phyloP scores from a whole-genome alignment of 208 protist species.

The Crithidia fasciculata region DNA sequence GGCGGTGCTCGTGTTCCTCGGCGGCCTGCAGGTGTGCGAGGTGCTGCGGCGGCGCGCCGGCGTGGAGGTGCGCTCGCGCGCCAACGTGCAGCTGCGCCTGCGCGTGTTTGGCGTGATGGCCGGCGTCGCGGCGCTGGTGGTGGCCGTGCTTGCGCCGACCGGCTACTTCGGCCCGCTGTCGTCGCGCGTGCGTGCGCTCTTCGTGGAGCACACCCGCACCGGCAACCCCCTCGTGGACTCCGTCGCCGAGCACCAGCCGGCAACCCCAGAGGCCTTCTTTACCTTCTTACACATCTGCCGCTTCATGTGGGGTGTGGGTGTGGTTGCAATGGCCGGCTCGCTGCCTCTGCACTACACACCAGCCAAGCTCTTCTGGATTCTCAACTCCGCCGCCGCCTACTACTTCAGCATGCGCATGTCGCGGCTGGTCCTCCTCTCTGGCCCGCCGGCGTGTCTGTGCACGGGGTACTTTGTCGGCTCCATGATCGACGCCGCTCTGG shows the following conservation, averaged over 20 bases:
- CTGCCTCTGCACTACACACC: neutral
- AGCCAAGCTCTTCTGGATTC: conserved; percentile 44
- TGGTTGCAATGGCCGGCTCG: conserved; percentile 10
- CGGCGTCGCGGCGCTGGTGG: conserved; percentile 22
- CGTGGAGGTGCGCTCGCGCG: conserved; percentile 34
- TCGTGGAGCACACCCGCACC: conserved; percentile 74
- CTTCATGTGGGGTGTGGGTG: conserved; percentile 9
- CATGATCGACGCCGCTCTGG: conserved; percentile 22
- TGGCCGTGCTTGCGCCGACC: conserved; percentile 41
- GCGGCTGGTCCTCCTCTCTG: conserved; percentile 65
- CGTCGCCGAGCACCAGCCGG: conserved; percentile 74
- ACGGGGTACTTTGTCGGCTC: conserved; percentile 38
- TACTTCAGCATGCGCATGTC: conserved; percentile 76
- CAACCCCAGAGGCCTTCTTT: conserved; percentile 16
- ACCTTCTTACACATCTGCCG: conserved; percentile 11
- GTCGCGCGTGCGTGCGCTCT: conserved; percentile 67
- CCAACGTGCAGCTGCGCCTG: conserved; percentile 37
- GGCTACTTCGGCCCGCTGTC: conserved; percentile 64
- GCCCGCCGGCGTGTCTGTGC: conserved; percentile 36
- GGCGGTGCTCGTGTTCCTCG: conserved; percentile 78
- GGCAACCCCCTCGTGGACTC: conserved; percentile 85
- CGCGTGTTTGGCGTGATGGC: conserved; percentile 35
- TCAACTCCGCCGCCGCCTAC: conserved; percentile 43
- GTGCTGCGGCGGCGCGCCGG: conserved; percentile 20
- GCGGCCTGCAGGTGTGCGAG: conserved; percentile 41